Conservation (phyloP, 768 basidiomycete species). For the Termitomyces sp. region DNA sequence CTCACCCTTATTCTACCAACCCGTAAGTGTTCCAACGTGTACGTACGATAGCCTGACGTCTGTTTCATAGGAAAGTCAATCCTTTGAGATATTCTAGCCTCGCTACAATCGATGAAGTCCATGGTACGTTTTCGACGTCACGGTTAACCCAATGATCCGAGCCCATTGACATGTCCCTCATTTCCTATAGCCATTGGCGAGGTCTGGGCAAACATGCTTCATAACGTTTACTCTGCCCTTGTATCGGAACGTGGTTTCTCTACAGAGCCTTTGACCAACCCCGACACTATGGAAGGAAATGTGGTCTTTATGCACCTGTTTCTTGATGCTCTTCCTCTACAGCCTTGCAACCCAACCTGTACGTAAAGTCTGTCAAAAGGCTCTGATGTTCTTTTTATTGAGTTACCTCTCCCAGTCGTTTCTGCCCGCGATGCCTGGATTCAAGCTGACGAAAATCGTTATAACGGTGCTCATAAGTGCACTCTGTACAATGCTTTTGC, state of each 20-base stretch:
- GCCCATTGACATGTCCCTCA: neutral
- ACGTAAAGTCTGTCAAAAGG: conserved; percentile 7
- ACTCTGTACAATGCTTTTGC: conserved; percentile 43
- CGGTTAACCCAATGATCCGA: neutral
- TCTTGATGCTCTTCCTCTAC: conserved; percentile 43
- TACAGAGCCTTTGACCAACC: conserved; percentile 32
- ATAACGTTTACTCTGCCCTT: conserved; percentile 37
- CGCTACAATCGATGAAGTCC: conserved; percentile 35
- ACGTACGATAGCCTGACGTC: neutral
- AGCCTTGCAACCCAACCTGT: conserved; percentile 49
- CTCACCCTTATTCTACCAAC: conserved; percentile 51
- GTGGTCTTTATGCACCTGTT: conserved; percentile 47
- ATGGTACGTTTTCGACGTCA: conserved; percentile 26
- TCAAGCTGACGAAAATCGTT: conserved; percentile 46
- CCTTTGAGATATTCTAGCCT: conserved; percentile 39
- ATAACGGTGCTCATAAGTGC: conserved; percentile 39
- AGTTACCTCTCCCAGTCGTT: conserved; percentile 24
- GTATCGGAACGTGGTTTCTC: conserved; percentile 32
- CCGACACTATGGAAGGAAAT: conserved; percentile 39
- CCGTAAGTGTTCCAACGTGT: conserved; percentile 22
- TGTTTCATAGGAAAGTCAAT: conserved; percentile 27
- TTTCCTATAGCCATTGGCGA: conserved; percentile 43
- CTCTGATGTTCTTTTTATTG: neutral
- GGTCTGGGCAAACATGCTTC: conserved; percentile 46
- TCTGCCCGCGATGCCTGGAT: conserved; percentile 46